Conservation (phyloP, 148 eudicot species). For the Polygonum aviculare region DNA sequence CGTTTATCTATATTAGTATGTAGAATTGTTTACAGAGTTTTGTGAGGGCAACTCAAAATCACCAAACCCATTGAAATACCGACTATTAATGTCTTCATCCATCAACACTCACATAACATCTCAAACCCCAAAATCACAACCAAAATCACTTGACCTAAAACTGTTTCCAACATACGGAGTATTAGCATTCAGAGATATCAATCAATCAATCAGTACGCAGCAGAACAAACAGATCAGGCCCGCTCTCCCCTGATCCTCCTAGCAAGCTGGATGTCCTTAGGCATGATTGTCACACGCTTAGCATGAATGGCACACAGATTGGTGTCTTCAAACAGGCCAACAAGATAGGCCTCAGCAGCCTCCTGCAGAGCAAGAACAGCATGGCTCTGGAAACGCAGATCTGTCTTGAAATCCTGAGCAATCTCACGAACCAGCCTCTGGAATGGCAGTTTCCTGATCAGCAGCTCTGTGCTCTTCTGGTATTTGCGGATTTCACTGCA, state of each 20-base stretch:
- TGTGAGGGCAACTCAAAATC: not conserved
- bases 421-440: slow-evolving; percentile 11
- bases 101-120: not conserved
- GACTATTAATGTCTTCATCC: not conserved
- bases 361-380: slow-evolving; percentile 12
- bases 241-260: slow-evolving; percentile 12
- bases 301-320: slow-evolving; percentile 11
- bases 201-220: not conserved
- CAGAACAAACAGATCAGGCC: not conserved
- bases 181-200: no score
- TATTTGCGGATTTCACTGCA: slow-evolving; percentile 9
- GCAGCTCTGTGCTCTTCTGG: slow-evolving; percentile 8
- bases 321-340: slow-evolving; percentile 12
- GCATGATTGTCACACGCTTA: slow-evolving; percentile 12
- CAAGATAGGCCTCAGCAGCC: slow-evolving; percentile 4
- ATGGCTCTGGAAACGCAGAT: slow-evolving; percentile 11
- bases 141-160: not conserved
- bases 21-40: not conserved
- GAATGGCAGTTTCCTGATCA: slow-evolving; percentile 14
- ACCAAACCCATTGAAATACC: not conserved
- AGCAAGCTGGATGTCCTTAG: slow-evolving; percentile 10
- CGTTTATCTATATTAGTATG: not conserved
- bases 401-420: slow-evolving; percentile 9
- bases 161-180: not conserved
- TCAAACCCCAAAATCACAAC: not conserved